Percentiles rank a stretch among this genome's conserved stretches.
phyloP scores from a whole-genome alignment of 176 grass and related monocot genomes.

The Pontederia paniculata region DNA sequence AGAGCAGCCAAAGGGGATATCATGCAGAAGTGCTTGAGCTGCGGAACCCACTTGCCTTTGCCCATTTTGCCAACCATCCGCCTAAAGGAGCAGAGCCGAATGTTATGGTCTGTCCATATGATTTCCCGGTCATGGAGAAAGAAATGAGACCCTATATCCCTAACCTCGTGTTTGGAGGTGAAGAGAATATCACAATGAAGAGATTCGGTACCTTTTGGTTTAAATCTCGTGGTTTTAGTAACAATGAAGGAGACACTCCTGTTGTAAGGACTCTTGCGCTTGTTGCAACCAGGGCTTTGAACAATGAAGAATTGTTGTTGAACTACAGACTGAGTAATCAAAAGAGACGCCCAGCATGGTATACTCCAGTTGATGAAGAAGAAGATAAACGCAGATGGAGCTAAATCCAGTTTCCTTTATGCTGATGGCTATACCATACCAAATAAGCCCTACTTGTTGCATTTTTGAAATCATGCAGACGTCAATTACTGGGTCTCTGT shows the following conservation, averaged over 20 bases:
- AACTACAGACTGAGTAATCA: slow-evolving; percentile 81
- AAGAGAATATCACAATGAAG: slow-evolving; percentile 51
- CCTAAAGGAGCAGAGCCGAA: slow-evolving; percentile 54
- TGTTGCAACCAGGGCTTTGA: slow-evolving; percentile 61
- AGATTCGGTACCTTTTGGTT: slow-evolving; percentile 90
- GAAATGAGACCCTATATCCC: slow-evolving; percentile 80
- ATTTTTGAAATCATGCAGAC: not conserved
- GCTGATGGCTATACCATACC: not conserved
- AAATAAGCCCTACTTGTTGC: not conserved
- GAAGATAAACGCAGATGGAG: slow-evolving; percentile 88
- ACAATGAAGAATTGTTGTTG: slow-evolving; percentile 78
- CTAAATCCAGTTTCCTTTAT: slow-evolving; percentile 12
- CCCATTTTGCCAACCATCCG: slow-evolving; percentile 89
- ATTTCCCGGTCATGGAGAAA: slow-evolving; percentile 73
- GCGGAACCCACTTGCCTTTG: slow-evolving; percentile 81
- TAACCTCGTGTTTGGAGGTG: slow-evolving; percentile 59
- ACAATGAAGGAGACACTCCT: slow-evolving; percentile 25
- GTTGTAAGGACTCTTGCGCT: slow-evolving; percentile 57
- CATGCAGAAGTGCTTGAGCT: slow-evolving; percentile 54
- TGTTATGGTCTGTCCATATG: slow-evolving; percentile 84
- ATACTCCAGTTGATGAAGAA: slow-evolving; percentile 70
- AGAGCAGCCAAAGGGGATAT: slow-evolving; percentile 30
- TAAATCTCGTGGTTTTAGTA: slow-evolving; percentile 41
- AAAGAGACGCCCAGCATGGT: slow-evolving; percentile 73
- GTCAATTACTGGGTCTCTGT: too few relatives aligned